Evolutionary conservation across 1,139 yeast species (phyloP).

Genomic region (Chernovozyma sophiae-reginae): DNA sequence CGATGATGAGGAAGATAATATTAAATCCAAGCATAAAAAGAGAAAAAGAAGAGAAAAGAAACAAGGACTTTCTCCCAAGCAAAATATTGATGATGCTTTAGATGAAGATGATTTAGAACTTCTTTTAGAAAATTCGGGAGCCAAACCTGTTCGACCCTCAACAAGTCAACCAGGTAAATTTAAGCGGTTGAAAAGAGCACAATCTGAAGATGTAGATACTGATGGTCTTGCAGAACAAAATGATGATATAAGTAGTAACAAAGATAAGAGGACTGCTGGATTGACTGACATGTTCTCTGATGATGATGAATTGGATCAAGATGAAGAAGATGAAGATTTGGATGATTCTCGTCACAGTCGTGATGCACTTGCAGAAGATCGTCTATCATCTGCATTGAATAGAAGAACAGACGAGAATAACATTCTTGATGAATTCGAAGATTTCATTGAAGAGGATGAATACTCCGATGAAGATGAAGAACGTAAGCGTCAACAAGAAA

Average conservation of each 20-base stretch:
- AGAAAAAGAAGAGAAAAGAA: slow-evolving; percentile 31
- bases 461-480: slow-evolving; percentile 84
- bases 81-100: slow-evolving; percentile 57
- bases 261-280: slow-evolving; percentile 24
- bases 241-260: slow-evolving; percentile 6
- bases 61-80: slow-evolving; percentile 5
- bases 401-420: slow-evolving; percentile 16
- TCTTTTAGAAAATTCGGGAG: slow-evolving; percentile 86
- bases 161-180: slow-evolving; percentile 34
- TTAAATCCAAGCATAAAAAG: slow-evolving; percentile 31
- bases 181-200: slow-evolving; percentile 78
- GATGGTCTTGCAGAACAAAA: slow-evolving; percentile 22
- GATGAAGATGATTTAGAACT: slow-evolving; percentile 95
- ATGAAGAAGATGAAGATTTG: slow-evolving; percentile 28
- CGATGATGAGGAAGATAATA: slow-evolving; percentile 67
- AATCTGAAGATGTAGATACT: slow-evolving; percentile 18
- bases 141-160: slow-evolving; percentile 27
- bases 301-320: slow-evolving; percentile 57
- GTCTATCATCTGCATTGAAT: slow-evolving; percentile 13
- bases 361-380: slow-evolving; percentile 18
- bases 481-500: slow-evolving; percentile 27
- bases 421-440: slow-evolving; percentile 82
- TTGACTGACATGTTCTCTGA: slow-evolving; percentile 83
- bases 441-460: slow-evolving; percentile 95
- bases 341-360: slow-evolving; percentile 20